Base-by-base conservation (phyloP, 495 filamentous ascomycete species). In the Hypoxylon intermedium region DNA sequence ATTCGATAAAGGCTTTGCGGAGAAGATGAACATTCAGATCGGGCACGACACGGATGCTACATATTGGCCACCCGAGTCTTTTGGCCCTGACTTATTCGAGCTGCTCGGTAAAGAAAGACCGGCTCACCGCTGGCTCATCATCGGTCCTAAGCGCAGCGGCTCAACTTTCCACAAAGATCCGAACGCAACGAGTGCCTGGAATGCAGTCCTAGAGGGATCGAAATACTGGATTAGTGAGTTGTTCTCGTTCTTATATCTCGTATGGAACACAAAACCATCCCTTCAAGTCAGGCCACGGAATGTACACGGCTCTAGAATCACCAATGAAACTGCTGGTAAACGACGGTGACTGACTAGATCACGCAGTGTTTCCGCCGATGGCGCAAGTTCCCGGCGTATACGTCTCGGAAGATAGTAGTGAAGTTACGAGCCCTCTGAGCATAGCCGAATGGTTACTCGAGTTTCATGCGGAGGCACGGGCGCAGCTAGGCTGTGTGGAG, bases 391-490 rank as follows among this genome's bases (percentile, higher is more conserved):
- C 94, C 3, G 94, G 94, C 16, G 92, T 98, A 15, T 95, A 89
- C 65, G 92, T 97, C 9, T 96, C 92, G 6, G 82, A 87, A 31
- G 94, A 98, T 69, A 88, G 91, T 66, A 93, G 92, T 67, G 94
- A 98, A 73, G 92, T 98, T 13, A 98, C 94, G 0, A 90, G 88
- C 23, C 94, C 94, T 6, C 84, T 97, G 1, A 96, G 92, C 72
- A 97, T 98, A 62, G 91, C 93, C 18, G 94, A 98, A 74, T 98
- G 93, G 90, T 81, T 98, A 3, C 79, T 98, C 24, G 84, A 86
- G 15, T 98, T 97, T 74, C 94, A 98, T 70, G 82, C 82, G n/a
- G 88, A 93, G 64, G 94, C 94, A 13, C 84, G 94, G 37, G 78
- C 78, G 37, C 86, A 88, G 6, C 83, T 84, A 0, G 92, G 89